Base-by-base conservation (phyloP, 306 rosid genomes). In the Vicia faba region DNA sequence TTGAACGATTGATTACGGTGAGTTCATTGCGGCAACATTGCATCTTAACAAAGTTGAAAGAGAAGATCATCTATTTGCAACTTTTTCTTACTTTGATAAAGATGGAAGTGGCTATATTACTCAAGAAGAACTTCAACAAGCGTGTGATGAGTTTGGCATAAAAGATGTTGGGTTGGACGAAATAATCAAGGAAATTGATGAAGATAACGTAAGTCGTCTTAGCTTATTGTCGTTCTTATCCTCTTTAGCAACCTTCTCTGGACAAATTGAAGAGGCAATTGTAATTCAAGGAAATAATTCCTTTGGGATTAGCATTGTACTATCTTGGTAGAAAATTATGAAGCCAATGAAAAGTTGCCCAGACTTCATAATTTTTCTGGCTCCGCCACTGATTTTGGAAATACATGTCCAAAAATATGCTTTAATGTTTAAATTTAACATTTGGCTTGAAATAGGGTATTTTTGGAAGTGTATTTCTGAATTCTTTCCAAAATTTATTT, bases 101-200 rank as follows among this genome's bases (percentile, higher is more conserved):
- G 97, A 95, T 68, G 97, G 96, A 72, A 95, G 97, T 65, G 99
- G 99, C 65, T 88, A 82, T 78, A 90, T 90, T 72, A 88, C 99
- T 78, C 87, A 67, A 5, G 99, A 95, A 61, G 99, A 95, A 84
- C 96, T 95, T 84, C 91, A 95, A 70, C 88, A 82, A 80, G 99
- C 99, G 31, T 95, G 96, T 66, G 96, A 86, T 71, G 97, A 95
- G 75, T 95, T 95, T 55, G 99, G 99, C 66, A 29, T 95, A 8
- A 87, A 82, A 80, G 97, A 95, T 66, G 78, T 78, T 50, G 91
- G 79, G 64, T 68, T 95, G 33, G 99, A 90, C 78, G 99, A 95
- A 46, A 86, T 88, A 84, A 95, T 95, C 78, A 84, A 73, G 71
- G 99, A 95, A 75, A 86, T 85, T 35, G 99, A 95, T 76, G 85